These are phyloP conservation scores for Sphagnum fallax DNA, from an alignment of 228 moss, liverwort and hornwort genomes.

Conservation along the genomic window DNA sequence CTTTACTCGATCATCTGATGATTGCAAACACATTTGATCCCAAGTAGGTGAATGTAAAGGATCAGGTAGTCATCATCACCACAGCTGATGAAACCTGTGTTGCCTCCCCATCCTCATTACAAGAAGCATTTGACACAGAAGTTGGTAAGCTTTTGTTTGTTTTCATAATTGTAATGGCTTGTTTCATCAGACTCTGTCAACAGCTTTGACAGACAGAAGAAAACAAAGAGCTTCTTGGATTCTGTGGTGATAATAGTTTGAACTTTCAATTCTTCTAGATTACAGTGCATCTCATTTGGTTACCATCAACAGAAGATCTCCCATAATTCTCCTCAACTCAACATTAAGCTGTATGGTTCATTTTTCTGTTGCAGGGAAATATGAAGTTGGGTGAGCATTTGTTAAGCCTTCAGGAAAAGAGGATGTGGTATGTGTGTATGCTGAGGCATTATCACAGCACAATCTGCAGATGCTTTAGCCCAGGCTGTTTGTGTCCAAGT, in stretches of 20 bases:
- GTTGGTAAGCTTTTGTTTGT: conserved; percentile 15
- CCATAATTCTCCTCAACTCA: no score
- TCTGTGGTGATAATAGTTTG: background rate
- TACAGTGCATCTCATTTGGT: background rate
- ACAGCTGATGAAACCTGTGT: conserved; percentile 24
- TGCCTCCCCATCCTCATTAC: conserved; percentile 18
- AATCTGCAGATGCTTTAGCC: conserved; percentile 33
- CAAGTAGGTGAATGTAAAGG: no score
- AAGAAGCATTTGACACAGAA: conserved; percentile 37
- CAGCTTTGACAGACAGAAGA: no score
- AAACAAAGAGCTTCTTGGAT: background rate
- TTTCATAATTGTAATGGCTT: no score
- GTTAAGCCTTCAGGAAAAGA: conserved; percentile 52
- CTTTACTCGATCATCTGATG: no score
- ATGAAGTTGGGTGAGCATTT: conserved; percentile 26
- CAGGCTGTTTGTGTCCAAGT: conserved; percentile 18
- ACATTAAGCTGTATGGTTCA: no score
- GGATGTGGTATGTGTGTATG: conserved; percentile 46
- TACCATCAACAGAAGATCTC: background rate
- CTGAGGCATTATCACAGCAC: conserved; percentile 34
- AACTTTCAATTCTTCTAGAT: background rate
- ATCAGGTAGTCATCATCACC: no score
- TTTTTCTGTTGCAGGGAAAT: conserved; percentile 15
- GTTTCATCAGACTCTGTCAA: no score
- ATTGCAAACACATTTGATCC: no score